Conservation (phyloP, 129 eudicot genomes). For the Pseudognaphalium luteoalbum region DNA sequence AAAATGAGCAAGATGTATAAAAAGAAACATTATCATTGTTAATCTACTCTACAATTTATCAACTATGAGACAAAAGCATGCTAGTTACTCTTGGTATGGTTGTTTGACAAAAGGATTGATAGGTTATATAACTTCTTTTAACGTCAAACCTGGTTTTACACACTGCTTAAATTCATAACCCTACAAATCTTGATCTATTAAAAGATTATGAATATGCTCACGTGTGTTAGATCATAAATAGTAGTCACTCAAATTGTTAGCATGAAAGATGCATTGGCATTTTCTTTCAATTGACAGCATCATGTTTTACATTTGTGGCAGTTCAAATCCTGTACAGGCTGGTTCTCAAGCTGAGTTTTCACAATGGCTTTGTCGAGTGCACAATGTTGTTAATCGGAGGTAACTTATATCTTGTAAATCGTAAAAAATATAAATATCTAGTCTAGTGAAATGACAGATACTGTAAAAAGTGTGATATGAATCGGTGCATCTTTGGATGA, state of each 20-base stretch:
- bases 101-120: background rate
- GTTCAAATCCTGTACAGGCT: conserved; percentile 76
- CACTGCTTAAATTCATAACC: background rate
- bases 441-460: background rate
- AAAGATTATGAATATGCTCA: background rate
- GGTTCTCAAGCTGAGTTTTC: conserved; percentile 92
- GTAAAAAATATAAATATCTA: background rate
- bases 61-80: background rate
- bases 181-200: background rate
- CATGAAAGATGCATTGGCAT: conserved; percentile 13
- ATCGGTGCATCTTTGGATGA: background rate
- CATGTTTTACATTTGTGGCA: conserved; percentile 31
- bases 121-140: background rate
- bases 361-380: conserved; percentile 85
- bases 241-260: background rate
- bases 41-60: background rate
- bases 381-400: conserved; percentile 96
- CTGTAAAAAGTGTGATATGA: background rate
- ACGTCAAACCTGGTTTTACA: background rate
- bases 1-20: background rate
- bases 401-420: conserved; percentile 21
- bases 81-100: background rate
- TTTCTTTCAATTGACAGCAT: background rate
- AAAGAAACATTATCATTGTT: background rate
- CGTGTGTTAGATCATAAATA: background rate